Percentiles rank a stretch among this genome's conserved stretches.
Conservation (phyloP, 768 basidiomycete species). For the Lentinula detonsa region DNA sequence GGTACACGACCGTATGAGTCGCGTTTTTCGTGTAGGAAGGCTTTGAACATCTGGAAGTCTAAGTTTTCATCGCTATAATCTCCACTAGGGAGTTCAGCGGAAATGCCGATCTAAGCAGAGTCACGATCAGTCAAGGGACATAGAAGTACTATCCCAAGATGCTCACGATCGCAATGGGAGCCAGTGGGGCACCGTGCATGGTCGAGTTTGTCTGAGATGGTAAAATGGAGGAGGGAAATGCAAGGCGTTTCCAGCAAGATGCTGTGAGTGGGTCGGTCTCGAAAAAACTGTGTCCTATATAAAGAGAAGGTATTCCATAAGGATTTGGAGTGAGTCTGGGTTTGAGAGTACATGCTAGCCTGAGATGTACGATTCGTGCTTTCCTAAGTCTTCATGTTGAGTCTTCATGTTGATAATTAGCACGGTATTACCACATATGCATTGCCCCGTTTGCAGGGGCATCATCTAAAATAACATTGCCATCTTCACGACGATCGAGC, state of each 20-base stretch:
- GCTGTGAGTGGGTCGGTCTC: neutral
- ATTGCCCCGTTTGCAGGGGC: neutral
- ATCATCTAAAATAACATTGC: too few species aligned
- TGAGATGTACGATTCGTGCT: neutral
- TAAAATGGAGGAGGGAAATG: neutral
- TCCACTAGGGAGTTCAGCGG: slow-evolving; percentile 21
- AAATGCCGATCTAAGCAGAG: slow-evolving; percentile 17
- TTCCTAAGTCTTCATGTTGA: neutral
- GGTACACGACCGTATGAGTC: slow-evolving; percentile 20
- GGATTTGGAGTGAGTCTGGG: neutral
- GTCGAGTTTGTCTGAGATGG: neutral
- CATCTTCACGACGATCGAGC: too few species aligned
- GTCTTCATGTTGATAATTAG: neutral
- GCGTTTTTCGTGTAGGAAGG: slow-evolving; percentile 16
- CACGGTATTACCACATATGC: neutral
- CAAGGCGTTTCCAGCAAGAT: neutral
- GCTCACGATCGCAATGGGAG: slow-evolving; percentile 5
- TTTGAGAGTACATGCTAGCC: neutral
- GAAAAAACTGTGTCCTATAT: neutral
- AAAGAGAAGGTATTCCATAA: neutral
- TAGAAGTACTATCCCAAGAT: neutral
- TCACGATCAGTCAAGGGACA: neutral
- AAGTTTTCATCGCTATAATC: slow-evolving; percentile 11
- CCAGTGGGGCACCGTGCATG: neutral
- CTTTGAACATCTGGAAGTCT: slow-evolving; percentile 14